Base-by-base conservation (phyloP, 1,284 basidiomycete species). In the Fistulina hepatica region DNA sequence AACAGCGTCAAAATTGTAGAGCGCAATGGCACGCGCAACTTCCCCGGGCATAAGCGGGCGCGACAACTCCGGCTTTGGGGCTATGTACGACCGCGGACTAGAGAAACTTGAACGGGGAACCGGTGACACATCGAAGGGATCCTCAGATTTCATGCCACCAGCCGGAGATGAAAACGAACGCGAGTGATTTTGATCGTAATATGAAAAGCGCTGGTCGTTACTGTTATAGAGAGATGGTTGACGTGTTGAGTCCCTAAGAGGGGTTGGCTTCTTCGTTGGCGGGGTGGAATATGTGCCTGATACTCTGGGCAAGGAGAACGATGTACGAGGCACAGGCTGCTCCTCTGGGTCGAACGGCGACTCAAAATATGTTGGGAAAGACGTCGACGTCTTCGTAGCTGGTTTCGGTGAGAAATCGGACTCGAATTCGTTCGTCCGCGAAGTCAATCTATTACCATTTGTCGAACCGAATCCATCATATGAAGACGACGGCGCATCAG, bases 1-100 rank as follows among this genome's bases (percentile, higher is more conserved):
- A 5, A 78, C 69, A 6, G 81, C 82, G 31, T 68, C 57, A 56
- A 88, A 92, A 54, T 84, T 72, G 54, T 72, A 91, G 46, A 90
- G 53, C 6, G 85, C 89, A 23, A 92, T 76, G 3, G 82, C 89
- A 37, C 82, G 70, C 15, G 71, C 79, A 24, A 83, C 59, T 51
- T 80, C 76, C 37, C 63, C 53, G 26, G 65, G 67, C 31, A 59
- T 51, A 36, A 74, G 55, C 26, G 73, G 69, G 38, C 53, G 55
- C 21, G 53, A 54, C 20, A 76, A 50, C 44, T 69, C 71, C n/a
- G 64, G 60, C 48, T 73, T 75, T 7, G 69, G 56, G 39, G 63
- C 51, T 26, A 69, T 55, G 47, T 54, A 64, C 32, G 60, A 60
- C 22, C 54, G 35, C 15, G 39, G 32, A 28, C 23, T 22, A 38